Evolutionary conservation across 805 yeast genomes (phyloP).

Genomic region (Ogataea angusta): DNA sequence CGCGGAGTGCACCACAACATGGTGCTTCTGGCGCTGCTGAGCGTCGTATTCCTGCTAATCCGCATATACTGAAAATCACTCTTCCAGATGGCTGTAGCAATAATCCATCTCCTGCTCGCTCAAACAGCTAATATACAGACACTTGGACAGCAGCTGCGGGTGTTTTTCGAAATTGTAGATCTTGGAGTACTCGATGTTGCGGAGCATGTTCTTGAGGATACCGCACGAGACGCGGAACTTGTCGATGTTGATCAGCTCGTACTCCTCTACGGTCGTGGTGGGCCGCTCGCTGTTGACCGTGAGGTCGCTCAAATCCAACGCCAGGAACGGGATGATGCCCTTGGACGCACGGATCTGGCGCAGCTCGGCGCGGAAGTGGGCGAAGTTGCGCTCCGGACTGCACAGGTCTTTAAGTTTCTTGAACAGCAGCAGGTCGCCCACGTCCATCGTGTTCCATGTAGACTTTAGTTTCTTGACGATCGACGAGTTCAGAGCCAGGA

Average conservation of each 20-base stretch:
- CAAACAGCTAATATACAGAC: slow-evolving; percentile 74
- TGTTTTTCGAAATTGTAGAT: slow-evolving; percentile 56
- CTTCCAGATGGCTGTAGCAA: slow-evolving; percentile 29
- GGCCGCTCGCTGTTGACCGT: slow-evolving; percentile 69
- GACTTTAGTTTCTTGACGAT: slow-evolving; percentile 54
- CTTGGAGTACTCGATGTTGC: slow-evolving; percentile 81
- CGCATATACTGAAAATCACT: slow-evolving; percentile 10
- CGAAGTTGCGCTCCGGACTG: slow-evolving; percentile 72
- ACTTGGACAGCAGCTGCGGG: slow-evolving; percentile 71
- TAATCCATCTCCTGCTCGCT: slow-evolving; percentile 66
- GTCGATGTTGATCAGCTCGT: slow-evolving; percentile 65
- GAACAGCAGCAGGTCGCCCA: slow-evolving; percentile 67
- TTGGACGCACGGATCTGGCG: slow-evolving; percentile 51
- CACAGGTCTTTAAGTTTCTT: slow-evolving; percentile 66
- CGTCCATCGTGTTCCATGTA: slow-evolving; percentile 74
- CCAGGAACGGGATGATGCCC: slow-evolving; percentile 91
- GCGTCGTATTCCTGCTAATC: slow-evolving; percentile 11
- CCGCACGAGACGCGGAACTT: slow-evolving; percentile 74
- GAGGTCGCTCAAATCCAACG: slow-evolving; percentile 79
- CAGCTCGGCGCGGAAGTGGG: slow-evolving; percentile 60
- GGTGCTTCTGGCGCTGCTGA: slow-evolving; percentile 6
- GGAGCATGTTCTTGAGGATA: slow-evolving; percentile 71
- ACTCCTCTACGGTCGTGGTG: slow-evolving; percentile 36
- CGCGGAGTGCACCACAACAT: slow-evolving; percentile 14
- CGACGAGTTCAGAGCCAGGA: slow-evolving; percentile 72